These are phyloP conservation scores for Cladosporium sp. DNA, from an alignment of 2,329 filamentous ascomycete species.

Conservation along the genomic window DNA sequence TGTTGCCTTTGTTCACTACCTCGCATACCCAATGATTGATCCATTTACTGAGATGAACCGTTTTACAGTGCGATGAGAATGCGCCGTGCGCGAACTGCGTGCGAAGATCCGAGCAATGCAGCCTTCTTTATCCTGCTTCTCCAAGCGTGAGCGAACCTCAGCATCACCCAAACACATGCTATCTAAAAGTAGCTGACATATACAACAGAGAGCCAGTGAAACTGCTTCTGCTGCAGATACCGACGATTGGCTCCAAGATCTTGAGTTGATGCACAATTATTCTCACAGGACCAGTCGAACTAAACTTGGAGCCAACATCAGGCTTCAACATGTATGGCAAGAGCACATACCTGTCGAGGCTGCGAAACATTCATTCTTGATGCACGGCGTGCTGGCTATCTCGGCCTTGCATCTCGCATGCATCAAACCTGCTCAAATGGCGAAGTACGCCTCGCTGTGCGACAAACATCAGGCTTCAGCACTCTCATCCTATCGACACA, in stretches of 20 bases:
- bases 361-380: conserved; percentile 21
- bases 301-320: conserved; percentile 14
- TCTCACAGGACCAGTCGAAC: conserved; percentile 5
- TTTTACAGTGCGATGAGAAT: conserved; percentile 21
- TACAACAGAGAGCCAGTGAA: background rate
- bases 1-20: background rate
- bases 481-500: conserved; percentile 18
- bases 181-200: background rate
- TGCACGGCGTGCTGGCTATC: conserved; percentile 25
- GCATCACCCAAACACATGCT: background rate
- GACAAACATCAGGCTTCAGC: conserved; percentile 25
- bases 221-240: conserved; percentile 8
- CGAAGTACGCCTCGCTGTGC: conserved; percentile 18
- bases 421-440: conserved; percentile 14
- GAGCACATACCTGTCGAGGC: conserved; percentile 21
- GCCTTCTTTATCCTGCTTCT: conserved; percentile 13
- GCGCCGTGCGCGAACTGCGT: conserved; percentile 22
- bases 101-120: conserved; percentile 22
- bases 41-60: background rate
- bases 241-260: conserved; percentile 24
- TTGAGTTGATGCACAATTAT: conserved; percentile 28
- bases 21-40: background rate
- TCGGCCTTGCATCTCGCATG: conserved; percentile 22
- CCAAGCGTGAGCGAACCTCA: background rate
- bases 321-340: conserved; percentile 19